Evolutionary conservation across 106 monocot genomes (phyloP), one percentile per base, ranked within the genome.

Genomic region (Dendrobium officinale): DNA sequence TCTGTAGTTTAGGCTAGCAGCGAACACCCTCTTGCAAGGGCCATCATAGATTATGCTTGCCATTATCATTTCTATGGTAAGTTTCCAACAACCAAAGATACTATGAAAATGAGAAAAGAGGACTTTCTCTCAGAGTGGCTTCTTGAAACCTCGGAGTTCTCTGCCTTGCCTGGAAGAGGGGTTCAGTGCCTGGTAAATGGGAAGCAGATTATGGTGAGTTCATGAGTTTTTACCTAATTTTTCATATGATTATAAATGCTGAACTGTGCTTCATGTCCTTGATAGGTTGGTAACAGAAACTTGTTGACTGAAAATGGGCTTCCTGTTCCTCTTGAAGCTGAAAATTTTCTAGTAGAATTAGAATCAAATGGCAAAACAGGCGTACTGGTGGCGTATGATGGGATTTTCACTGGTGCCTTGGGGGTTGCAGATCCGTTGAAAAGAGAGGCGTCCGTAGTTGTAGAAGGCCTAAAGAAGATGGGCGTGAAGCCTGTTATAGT

Each of bases 11-110:
- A 99, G 98, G 94, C 93, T 74, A 90, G 89, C 84, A 99, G 98
- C 48, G 98, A 99, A 75, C 98, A 99, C 80, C 98, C 98, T 80
- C 88, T 99, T 80, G 95, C 88, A 72, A 92, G 81, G 80, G 98
- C 98, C n/a, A 90, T 99, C 42, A 47, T 99, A 70, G 89, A 95
- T 75, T 93, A 99, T 75, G 86, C 88, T 67, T 85, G 85, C 75
- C 93, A 99, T 83, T 95, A 86, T 80, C 95, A 93, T 89, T 95
- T 89, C 79, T 95, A 93, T 67, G 85, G 86, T 17, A 88, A 89
- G 49, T 72, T 84, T 72, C 75, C 85, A 18, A 79, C 83, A 33
- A 16, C 48, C 1, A 79, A 86, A 85, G 79, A 85, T 54, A 43
- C 73, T 54, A 22, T 10, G 9, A 87, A 89, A 47, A 86, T 83